Base-by-base conservation (phyloP, 2,329 filamentous ascomycete genomes). In the Calycina herbarum region DNA sequence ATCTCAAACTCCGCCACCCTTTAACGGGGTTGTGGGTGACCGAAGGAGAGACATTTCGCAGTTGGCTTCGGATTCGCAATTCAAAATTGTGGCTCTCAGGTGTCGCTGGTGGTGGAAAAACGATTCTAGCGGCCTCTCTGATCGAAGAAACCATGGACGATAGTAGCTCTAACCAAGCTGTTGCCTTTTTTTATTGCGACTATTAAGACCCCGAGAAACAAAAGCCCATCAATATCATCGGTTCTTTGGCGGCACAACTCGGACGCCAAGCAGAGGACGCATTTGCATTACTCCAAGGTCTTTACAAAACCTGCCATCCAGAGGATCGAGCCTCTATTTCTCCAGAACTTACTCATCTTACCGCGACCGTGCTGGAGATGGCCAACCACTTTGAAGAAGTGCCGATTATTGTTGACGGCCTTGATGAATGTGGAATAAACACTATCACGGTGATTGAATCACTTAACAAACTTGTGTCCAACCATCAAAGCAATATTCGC, bases 1-100 rank as follows among this genome's bases (percentile, higher is more conserved):
- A 27, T 17, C 8, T 59, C 15, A 35, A 38, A 17, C 57, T 64
- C 29, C 38, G 56, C 13, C n/a, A 51, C 20, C 56, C 62, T 13
- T 38, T 59, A 8, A 64, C 62, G 2, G 76, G 77, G 7, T n/a
- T 66, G 1, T 79, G 77, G 76, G 58, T 79, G 0, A 61, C 76
- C 0, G 61, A 73, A 1, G 66, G 75, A 38, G 27, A 35, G 15
- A 15, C 45, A 0, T 69, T 69, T 27, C 31, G 59, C 20, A 42
- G 35, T 10, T 71, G 68, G 68, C 60, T 68, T 5, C n/a, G 51
- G 5, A 57, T 35, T 27, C 35, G 42, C 5, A 62, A 66, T 27
- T 60, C 64, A 0, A 67, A 63, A 20, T 24, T 67, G 5, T 70
- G 67, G 68, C 51, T 70, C 2, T 66, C 51, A 13, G 69, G 69